Evolutionary conservation across 164 flowering plant species (phyloP).

Genomic region (Chimonanthus praecox): DNA sequence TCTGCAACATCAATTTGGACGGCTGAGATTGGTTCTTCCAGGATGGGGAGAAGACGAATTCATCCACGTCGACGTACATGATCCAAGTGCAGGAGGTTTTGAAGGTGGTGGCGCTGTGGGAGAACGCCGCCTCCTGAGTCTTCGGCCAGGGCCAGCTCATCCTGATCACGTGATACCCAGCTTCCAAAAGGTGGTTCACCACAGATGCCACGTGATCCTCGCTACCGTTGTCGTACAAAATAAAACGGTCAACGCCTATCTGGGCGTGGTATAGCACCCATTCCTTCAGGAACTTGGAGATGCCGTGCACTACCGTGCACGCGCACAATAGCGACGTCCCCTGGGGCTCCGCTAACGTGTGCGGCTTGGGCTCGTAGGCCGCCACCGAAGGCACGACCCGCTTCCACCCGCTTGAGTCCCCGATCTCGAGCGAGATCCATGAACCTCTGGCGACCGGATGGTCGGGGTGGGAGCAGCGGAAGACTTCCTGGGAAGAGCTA

Average conservation of each 20-base stretch:
- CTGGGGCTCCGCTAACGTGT: slow-evolving; percentile 1
- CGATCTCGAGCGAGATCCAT: slow-evolving; percentile 34
- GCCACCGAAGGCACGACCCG: slow-evolving; percentile 55
- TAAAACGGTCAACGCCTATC: slow-evolving; percentile 67
- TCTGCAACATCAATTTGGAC: slow-evolving; percentile 30
- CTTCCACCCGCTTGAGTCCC: not conserved
- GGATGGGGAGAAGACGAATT: slow-evolving; percentile 58
- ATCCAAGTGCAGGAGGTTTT: slow-evolving; percentile 61
- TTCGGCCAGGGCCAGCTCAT: slow-evolving; percentile 82
- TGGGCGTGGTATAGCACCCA: slow-evolving; percentile 76
- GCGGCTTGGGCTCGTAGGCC: slow-evolving; percentile 33
- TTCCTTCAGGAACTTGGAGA: slow-evolving; percentile 65
- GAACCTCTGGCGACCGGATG: slow-evolving; percentile 13
- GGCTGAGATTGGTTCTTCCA: slow-evolving; percentile 43
- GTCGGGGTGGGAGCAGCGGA: slow-evolving; percentile 59
- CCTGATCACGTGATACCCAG: slow-evolving; percentile 36
- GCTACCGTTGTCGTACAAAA: slow-evolving; percentile 80
- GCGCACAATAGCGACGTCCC: slow-evolving; percentile 54
- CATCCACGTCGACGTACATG: slow-evolving; percentile 77
- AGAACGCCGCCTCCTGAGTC: slow-evolving; percentile 92
- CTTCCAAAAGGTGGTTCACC: slow-evolving; percentile 25
- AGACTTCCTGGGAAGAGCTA: slow-evolving; percentile 68
- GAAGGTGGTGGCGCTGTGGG: slow-evolving; percentile 50
- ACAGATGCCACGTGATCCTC: slow-evolving; percentile 42
- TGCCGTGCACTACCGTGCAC: slow-evolving; percentile 80